phyloP scores from a whole-genome alignment of 2,329 filamentous ascomycete species.

The Talaromyces atroroseus region DNA sequence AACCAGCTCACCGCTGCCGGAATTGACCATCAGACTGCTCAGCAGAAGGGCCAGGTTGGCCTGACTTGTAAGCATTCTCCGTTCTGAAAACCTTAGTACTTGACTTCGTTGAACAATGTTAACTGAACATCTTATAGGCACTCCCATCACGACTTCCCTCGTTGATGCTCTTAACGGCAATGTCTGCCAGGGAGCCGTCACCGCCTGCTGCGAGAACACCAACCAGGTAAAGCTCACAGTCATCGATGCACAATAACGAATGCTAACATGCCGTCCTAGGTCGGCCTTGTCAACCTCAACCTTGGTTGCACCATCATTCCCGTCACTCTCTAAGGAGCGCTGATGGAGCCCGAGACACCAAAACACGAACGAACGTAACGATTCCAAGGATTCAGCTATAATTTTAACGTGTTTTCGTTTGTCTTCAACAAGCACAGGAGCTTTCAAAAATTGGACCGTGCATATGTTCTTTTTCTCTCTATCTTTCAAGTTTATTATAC shows the following conservation, averaged over 20 bases:
- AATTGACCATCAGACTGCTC: conserved; percentile 8
- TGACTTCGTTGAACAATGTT: not conserved
- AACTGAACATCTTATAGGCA: conserved; percentile 1
- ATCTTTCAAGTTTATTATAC: conserved; percentile 4
- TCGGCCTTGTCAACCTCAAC: conserved; percentile 15
- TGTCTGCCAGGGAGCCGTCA: conserved; percentile 11
- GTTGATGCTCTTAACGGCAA: conserved; percentile 14
- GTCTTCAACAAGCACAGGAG: not conserved
- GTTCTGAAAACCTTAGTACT: too few species aligned
- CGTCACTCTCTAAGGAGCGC: conserved; percentile 9
- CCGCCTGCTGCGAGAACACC: conserved; percentile 13
- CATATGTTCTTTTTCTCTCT: not conserved
- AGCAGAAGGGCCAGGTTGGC: conserved; percentile 14
- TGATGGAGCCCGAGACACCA: not conserved
- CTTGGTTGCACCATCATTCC: conserved; percentile 14
- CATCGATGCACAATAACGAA: not conserved
- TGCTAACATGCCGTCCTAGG: not conserved
- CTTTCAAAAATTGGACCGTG: not conserved
- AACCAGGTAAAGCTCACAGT: conserved; percentile 3
- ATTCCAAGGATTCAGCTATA: conserved; percentile 1
- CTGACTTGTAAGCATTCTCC: conserved; percentile 10
- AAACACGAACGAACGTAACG: conserved; percentile 9
- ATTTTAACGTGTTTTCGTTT: not conserved
- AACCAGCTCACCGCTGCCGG: conserved; percentile 11
- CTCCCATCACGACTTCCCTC: conserved; percentile 14